Evolutionary conservation across 2,329 filamentous ascomycete species (phyloP).

Genomic region (Sporothrix luriei): DNA sequence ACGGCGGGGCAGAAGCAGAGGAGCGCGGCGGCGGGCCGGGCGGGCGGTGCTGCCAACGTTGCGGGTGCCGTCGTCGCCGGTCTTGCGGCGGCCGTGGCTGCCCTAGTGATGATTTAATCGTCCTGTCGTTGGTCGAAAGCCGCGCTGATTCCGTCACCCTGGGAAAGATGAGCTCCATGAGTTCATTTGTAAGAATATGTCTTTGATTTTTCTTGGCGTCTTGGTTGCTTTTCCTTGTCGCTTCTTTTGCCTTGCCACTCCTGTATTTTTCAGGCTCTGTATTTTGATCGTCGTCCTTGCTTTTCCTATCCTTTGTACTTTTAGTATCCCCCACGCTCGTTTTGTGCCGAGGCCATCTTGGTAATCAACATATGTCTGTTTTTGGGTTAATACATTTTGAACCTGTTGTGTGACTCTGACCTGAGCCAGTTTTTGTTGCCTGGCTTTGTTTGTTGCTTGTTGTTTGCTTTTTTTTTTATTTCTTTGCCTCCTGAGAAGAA

Average conservation of each 20-base stretch:
- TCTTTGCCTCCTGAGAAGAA: neutral
- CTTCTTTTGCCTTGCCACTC: neutral
- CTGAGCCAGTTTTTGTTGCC: neutral
- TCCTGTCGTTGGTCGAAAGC: neutral
- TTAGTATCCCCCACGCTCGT: conserved; percentile 7
- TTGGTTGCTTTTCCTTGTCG: neutral
- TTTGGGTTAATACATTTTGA: neutral
- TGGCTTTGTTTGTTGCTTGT: neutral
- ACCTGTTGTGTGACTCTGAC: neutral
- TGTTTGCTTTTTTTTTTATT: neutral
- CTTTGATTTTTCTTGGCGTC: neutral
- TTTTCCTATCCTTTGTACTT: neutral
- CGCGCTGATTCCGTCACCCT: neutral
- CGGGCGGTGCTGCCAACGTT: neutral
- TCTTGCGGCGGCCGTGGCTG: conserved; percentile 5
- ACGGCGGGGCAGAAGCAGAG: conserved; percentile 23
- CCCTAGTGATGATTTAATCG: conserved; percentile 1
- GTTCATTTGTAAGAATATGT: conserved; percentile 16
- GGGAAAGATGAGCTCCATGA: neutral
- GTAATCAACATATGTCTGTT: conserved; percentile 8
- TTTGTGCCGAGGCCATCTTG: conserved; percentile 4
- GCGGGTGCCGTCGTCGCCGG: neutral
- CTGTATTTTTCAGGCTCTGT: neutral
- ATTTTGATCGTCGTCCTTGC: neutral
- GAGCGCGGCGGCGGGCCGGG: conserved; percentile 10